phyloP scores from a whole-genome alignment of 495 filamentous ascomycete species.

The Geopyxis carbonaria region DNA sequence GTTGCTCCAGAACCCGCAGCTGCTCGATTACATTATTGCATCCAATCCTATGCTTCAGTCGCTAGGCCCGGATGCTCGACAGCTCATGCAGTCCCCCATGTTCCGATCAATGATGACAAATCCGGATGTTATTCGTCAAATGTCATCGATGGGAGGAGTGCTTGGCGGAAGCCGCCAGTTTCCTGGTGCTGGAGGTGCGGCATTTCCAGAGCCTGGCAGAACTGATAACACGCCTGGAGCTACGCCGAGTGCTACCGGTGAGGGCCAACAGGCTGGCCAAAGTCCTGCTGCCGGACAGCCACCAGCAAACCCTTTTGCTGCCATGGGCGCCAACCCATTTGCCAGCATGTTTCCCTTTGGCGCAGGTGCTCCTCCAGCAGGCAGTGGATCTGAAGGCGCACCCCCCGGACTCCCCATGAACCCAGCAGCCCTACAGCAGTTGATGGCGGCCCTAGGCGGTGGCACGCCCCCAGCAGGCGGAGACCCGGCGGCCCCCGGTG shows the following conservation, averaged over 20 bases:
- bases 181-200: slow-evolving; percentile 15
- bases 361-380: background rate
- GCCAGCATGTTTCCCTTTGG: background rate
- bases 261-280: background rate
- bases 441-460: slow-evolving; percentile 6
- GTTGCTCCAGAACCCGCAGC: slow-evolving; percentile 77
- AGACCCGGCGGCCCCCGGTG: background rate
- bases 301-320: slow-evolving; percentile 52
- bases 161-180: slow-evolving; percentile 28
- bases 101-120: slow-evolving; percentile 95
- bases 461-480: slow-evolving; percentile 11
- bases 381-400: background rate
- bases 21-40: slow-evolving; percentile 83
- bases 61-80: slow-evolving; percentile 61
- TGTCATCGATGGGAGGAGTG: slow-evolving; percentile 54
- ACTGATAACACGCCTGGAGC: slow-evolving; percentile 48
- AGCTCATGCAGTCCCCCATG: slow-evolving; percentile 68
- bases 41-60: slow-evolving; percentile 74
- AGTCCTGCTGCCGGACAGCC: slow-evolving; percentile 22
- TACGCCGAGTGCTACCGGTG: slow-evolving; percentile 20
- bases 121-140: slow-evolving; percentile 61
- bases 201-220: slow-evolving; percentile 77
- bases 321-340: slow-evolving; percentile 28
- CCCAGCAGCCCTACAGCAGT: slow-evolving; percentile 5
- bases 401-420: background rate